These are phyloP conservation scores for Dendrobium nobile DNA, from an alignment of 106 monocot species.

Conservation along the genomic window DNA sequence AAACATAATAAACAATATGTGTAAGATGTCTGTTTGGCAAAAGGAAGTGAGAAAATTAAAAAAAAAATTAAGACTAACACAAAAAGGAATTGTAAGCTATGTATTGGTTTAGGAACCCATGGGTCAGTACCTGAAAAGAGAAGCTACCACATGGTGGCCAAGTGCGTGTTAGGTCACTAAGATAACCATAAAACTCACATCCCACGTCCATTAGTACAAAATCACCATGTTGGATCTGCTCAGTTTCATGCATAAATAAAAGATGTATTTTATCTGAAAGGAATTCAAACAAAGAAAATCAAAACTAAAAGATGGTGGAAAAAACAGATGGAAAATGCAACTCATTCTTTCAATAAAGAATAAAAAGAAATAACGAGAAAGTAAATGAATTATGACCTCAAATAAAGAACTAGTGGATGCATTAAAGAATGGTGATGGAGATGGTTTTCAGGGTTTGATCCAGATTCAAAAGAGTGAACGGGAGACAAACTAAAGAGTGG, in stretches of 20 bases:
- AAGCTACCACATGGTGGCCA: constrained; percentile 75
- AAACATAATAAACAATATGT: background rate
- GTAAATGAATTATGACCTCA: background rate
- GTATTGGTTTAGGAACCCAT: background rate
- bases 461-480: too few relatives aligned
- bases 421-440: background rate
- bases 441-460: too few relatives aligned
- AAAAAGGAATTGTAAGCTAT: background rate
- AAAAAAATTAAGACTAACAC: background rate
- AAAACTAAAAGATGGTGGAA: background rate
- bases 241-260: constrained; percentile 18
- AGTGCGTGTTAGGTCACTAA: constrained; percentile 91
- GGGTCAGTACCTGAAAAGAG: constrained; percentile 46
- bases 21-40: background rate
- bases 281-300: background rate
- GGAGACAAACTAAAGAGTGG: too few relatives aligned
- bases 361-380: background rate
- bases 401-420: background rate
- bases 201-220: constrained; percentile 98
- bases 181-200: constrained; percentile 95
- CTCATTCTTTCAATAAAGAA: background rate
- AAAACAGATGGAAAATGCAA: background rate
- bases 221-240: constrained; percentile 68
- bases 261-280: background rate
- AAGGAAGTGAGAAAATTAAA: background rate